phyloP scores from a whole-genome alignment of 306 rosid genomes.

The Arachis stenosperma region DNA sequence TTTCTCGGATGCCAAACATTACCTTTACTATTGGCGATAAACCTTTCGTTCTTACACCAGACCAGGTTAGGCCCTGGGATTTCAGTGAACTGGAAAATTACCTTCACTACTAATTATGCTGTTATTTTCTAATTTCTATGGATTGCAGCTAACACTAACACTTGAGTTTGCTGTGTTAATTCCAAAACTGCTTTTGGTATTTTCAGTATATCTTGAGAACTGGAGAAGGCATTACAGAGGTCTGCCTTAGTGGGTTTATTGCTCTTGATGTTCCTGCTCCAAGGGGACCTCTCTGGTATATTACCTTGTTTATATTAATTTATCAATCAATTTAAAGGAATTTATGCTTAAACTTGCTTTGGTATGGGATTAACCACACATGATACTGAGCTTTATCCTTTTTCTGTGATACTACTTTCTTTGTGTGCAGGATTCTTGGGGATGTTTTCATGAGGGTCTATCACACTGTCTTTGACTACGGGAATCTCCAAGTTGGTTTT shows the following conservation, averaged over 20 bases:
- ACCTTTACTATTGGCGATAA: slow-evolving; percentile 67
- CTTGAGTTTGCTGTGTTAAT: neutral
- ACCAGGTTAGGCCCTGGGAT: slow-evolving; percentile 61
- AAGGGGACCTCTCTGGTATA: slow-evolving; percentile 79
- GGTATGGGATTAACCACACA: neutral
- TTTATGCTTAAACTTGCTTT: slow-evolving; percentile 10
- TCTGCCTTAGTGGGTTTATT: slow-evolving; percentile 79
- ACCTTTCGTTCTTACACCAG: slow-evolving; percentile 68
- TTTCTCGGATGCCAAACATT: slow-evolving; percentile 69
- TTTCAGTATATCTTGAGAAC: slow-evolving; percentile 75
- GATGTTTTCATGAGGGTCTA: slow-evolving; percentile 83
- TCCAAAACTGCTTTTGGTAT: slow-evolving; percentile 27
- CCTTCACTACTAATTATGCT: slow-evolving; percentile 22
- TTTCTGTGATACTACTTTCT: slow-evolving; percentile 18
- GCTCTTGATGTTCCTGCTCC: slow-evolving; percentile 80
- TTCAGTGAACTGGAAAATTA: neutral
- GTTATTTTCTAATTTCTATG: slow-evolving; percentile 11
- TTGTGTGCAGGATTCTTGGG: slow-evolving; percentile 81
- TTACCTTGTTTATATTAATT: neutral
- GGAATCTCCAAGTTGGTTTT: slow-evolving; percentile 65
- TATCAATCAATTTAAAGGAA: slow-evolving; percentile 10
- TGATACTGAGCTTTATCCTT: neutral
- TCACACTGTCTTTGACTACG: slow-evolving; percentile 85
- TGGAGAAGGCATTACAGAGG: slow-evolving; percentile 57
- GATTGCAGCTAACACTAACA: neutral